Evolutionary conservation across 2,329 filamentous ascomycete genomes (phyloP).

Genomic region (Colletotrichum lentis): DNA sequence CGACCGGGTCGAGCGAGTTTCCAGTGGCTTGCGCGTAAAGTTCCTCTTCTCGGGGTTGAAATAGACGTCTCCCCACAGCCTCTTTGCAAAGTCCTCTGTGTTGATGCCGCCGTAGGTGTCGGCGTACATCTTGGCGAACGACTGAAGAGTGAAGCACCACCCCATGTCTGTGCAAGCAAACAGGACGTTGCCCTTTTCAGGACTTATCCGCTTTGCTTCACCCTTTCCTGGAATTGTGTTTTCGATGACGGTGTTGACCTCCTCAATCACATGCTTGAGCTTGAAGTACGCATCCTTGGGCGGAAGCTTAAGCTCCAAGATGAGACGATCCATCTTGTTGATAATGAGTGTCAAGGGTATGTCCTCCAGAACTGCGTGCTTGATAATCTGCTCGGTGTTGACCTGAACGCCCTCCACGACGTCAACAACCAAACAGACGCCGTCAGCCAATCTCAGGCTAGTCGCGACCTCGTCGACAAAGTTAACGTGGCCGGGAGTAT

Average conservation of each 20-base stretch:
- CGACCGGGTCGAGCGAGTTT: slow-evolving; percentile 81
- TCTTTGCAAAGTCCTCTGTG: slow-evolving; percentile 79
- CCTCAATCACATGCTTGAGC: slow-evolving; percentile 96
- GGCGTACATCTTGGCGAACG: slow-evolving; percentile 96
- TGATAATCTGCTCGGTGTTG: slow-evolving; percentile 97
- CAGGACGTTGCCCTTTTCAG: slow-evolving; percentile 97
- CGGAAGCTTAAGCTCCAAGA: slow-evolving; percentile 91
- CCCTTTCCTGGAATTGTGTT: slow-evolving; percentile 83
- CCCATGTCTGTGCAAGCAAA: slow-evolving; percentile 94
- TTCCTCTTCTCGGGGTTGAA: slow-evolving; percentile 91
- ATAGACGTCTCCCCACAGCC: slow-evolving; percentile 96
- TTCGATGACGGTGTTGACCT: slow-evolving; percentile 96
- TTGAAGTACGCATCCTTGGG: slow-evolving; percentile 98
- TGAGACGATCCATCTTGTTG: slow-evolving; percentile 97
- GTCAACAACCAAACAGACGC: slow-evolving; percentile 91
- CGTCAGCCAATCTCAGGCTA: slow-evolving; percentile 85
- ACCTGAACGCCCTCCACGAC: slow-evolving; percentile 99
- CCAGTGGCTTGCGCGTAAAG: slow-evolving; percentile 86
- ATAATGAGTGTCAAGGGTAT: slow-evolving; percentile 88
- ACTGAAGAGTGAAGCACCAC: slow-evolving; percentile 95
- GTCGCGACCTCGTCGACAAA: slow-evolving; percentile 97
- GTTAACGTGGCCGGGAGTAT: slow-evolving; percentile 97
- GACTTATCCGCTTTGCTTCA: slow-evolving; percentile 82
- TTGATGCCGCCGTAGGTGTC: slow-evolving; percentile 86
- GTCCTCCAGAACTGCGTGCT: slow-evolving; percentile 89